phyloP scores from a whole-genome alignment of 768 basidiomycete species.

The Lactifluus pinguis region DNA sequence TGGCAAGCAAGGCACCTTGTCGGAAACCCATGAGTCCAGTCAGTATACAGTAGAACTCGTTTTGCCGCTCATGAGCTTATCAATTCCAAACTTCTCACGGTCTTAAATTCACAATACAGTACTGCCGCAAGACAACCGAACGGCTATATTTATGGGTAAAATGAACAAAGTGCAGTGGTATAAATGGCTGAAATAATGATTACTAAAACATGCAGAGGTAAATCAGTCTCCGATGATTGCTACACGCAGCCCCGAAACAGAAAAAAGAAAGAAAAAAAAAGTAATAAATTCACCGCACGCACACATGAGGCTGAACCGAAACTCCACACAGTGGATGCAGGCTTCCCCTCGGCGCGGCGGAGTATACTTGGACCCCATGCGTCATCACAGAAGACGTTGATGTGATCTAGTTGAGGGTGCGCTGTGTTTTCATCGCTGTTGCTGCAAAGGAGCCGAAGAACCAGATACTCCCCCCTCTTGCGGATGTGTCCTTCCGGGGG shows the following conservation, averaged over 20 bases:
- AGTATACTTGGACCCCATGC: not conserved
- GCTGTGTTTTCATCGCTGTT: constrained; percentile 1
- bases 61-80: too few relatives aligned
- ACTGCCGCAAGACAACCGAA: not conserved
- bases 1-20: constrained; percentile 79
- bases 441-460: not conserved
- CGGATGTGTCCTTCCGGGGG: constrained; percentile 9
- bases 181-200: constrained; percentile 16
- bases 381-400: constrained; percentile 3
- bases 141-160: not conserved
- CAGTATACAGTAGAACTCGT: too few relatives aligned
- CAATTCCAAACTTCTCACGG: constrained; percentile 4
- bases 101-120: too few relatives aligned
- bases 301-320: not conserved
- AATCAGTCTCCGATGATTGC: constrained; percentile 15
- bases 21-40: constrained; percentile 77
- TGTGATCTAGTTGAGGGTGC: not conserved
- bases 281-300: not conserved
- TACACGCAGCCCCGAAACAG: constrained; percentile 8
- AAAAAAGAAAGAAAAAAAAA: not conserved
- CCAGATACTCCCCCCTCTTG: constrained; percentile 1
- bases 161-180: constrained; percentile 12
- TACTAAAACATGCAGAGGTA: constrained; percentile 19
- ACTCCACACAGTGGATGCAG: not conserved
- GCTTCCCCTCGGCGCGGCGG: not conserved